Base-by-base conservation (phyloP, 805 yeast species). In the Candida takata region DNA sequence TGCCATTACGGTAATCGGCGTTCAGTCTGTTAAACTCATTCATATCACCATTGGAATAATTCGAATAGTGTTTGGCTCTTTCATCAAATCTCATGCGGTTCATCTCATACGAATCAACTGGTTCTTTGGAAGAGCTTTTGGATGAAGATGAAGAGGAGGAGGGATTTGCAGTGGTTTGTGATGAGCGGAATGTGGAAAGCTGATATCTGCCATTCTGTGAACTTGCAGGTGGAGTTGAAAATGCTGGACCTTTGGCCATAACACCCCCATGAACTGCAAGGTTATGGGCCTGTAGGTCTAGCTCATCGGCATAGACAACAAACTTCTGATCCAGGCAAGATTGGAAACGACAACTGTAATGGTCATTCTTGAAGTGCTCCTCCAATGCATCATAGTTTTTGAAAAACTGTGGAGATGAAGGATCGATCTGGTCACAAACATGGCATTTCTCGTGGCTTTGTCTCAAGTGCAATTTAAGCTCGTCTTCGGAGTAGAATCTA, bases 281-380 rank as follows among this genome's bases (percentile, higher is more conserved):
- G 77, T 86, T 79, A 58, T 92, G 98, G 2, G 94, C 88, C 36
- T 83, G 80, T 36, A 92, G 65, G 47, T 87, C 97, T 37, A 87
- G 59, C 35, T 84, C 92, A 43, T 86, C 90, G 16, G 79, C 72
- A 55, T 92, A 92, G 2, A 90, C 98, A 16, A 92, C 92, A 61
- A 92, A 90, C 55, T 84, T 84, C 57, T 83, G 78, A 37, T 88
- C 97, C 32, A 88, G 59, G 61, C 99, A 92, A 10, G 71, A 51
- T 32, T 74, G 84, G 14, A 83, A 81, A 23, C 71, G 67, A 61
- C 99, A 92, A 12, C 77, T 76, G 57, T 66, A 85, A 58, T 92
- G 99, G 28, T 70, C 76, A 4, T 53, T 57, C 46, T 64, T 67
- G 59, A 92, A 92, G 64, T 92, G 99, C 12, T 65, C 63, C 47